These are phyloP conservation scores for Candida pini DNA, from an alignment of 805 yeast species.

Conservation along the genomic window DNA sequence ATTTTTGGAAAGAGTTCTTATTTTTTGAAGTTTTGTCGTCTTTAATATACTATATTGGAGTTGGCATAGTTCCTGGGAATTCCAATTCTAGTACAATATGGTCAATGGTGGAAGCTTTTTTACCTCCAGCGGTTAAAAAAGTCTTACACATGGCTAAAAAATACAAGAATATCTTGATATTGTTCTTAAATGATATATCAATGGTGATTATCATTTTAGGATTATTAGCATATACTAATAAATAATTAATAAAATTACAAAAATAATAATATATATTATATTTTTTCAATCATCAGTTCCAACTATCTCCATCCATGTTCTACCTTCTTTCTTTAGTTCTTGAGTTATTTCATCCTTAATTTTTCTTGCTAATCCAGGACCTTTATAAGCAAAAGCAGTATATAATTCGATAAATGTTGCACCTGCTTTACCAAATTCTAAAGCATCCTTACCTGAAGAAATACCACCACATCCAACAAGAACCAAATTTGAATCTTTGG, in stretches of 20 bases:
- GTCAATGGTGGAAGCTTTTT: slow-evolving; percentile 16
- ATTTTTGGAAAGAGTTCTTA: slow-evolving; percentile 21
- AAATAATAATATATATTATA: neutral
- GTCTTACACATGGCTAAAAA: slow-evolving; percentile 13
- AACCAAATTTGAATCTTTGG: slow-evolving; percentile 68
- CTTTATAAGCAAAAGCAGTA: slow-evolving; percentile 88
- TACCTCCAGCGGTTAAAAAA: slow-evolving; percentile 15
- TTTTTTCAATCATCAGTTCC: slow-evolving; percentile 49
- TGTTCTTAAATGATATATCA: slow-evolving; percentile 22
- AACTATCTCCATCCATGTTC: slow-evolving; percentile 77
- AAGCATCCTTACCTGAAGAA: slow-evolving; percentile 77
- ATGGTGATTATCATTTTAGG: slow-evolving; percentile 24
- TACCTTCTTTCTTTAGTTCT: slow-evolving; percentile 65
- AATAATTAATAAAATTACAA: neutral
- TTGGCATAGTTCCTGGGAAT: neutral
- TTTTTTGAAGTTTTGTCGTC: slow-evolving; percentile 18
- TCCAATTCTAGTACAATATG: slow-evolving; percentile 12
- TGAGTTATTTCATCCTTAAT: slow-evolving; percentile 53
- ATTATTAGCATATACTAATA: slow-evolving; percentile 8
- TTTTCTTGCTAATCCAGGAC: slow-evolving; percentile 74
- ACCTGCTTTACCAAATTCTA: slow-evolving; percentile 90
- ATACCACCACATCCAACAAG: slow-evolving; percentile 95
- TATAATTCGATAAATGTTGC: slow-evolving; percentile 85
- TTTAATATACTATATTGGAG: slow-evolving; percentile 5
- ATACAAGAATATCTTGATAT: slow-evolving; percentile 22